Evolutionary conservation across 441 rosid genomes (phyloP), one percentile per base, ranked within the genome.

Genomic region (Hura crepitans): DNA sequence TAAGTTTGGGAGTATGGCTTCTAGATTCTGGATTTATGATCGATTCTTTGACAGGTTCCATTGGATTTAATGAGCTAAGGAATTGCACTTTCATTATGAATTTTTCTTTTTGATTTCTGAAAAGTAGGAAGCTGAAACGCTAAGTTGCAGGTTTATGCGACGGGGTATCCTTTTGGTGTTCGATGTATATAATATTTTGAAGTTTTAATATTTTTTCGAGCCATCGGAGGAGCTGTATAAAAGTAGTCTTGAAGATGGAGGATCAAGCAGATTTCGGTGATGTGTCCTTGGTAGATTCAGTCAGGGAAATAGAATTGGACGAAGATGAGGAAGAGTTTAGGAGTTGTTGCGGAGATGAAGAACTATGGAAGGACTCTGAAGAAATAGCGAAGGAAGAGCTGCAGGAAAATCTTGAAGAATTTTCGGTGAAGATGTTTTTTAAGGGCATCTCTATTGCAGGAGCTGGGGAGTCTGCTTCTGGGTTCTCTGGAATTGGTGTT

Each of bases 321-420:
- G 92, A 86, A 66, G 96, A 91, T 0, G 97, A 94, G 64, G 99
- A 94, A 49, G 97, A 94, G 28, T 94, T 94, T 74, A 77, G 92
- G 42, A 94, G 99, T 55, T 90, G 99, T 75, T 91, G 91, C 43
- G 99, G 80, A 74, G 99, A 94, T 73, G 96, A 88, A 27, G 98
- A 88, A 30, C 89, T 87, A 0, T 94, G 96, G 98, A 87, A 81
- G 68, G 97, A 84, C 50, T 72, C 73, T 70, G 96, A 91, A 72
- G 91, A 88, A 59, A 62, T 66, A 64, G 76, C 56, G 73, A 80
- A 72, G 78, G 93, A 83, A 68, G 86, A 84, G 76, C 57, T 63
- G 11, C 70, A 62, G 62, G 85, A 81, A 51, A 85, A 76, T 25
- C 73, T 84, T 68, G 90, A 82, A 77, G 87, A 90, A 62, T 86